Evolutionary conservation across 163 green algal species (phyloP).

Genomic region (Picocystis sp.): DNA sequence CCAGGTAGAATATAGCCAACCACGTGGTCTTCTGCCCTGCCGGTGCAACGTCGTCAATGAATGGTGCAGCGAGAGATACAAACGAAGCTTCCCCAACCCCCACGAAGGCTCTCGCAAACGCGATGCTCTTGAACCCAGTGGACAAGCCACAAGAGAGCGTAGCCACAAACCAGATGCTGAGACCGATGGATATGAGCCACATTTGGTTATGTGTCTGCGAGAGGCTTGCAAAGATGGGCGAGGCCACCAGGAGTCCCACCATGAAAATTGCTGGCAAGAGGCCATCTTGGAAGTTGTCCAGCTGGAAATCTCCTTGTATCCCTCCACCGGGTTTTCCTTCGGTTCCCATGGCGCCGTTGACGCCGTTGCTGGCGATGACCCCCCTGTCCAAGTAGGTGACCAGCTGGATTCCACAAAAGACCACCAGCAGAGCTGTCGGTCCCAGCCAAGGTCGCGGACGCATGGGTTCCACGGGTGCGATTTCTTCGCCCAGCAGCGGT

Average conservation of each 20-base stretch:
- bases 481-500: too few relatives aligned
- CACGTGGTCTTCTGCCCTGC: conserved; percentile 47
- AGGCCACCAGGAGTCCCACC: conserved; percentile 75
- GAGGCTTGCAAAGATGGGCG: conserved; percentile 73
- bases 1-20: conserved; percentile 85
- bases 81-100: conserved; percentile 91
- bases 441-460: too few relatives aligned
- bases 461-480: too few relatives aligned
- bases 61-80: conserved; percentile 73
- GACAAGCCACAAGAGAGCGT: conserved; percentile 44
- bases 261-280: conserved; percentile 57
- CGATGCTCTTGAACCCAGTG: conserved; percentile 36
- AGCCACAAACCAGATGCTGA: conserved; percentile 58
- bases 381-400: conserved; percentile 74
- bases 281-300: conserved; percentile 71
- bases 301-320: conserved; percentile 60
- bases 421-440: conserved; percentile 32
- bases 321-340: conserved; percentile 19
- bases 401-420: conserved; percentile 72
- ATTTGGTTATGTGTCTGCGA: conserved; percentile 60
- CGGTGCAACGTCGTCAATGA: conserved; percentile 83
- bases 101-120: conserved; percentile 54
- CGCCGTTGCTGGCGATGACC: conserved; percentile 69
- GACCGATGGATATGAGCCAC: conserved; percentile 64
- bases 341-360: conserved; percentile 50